Evolutionary conservation across 2,329 filamentous ascomycete genomes (phyloP).

Genomic region (Paraphaeosphaeria minitans): DNA sequence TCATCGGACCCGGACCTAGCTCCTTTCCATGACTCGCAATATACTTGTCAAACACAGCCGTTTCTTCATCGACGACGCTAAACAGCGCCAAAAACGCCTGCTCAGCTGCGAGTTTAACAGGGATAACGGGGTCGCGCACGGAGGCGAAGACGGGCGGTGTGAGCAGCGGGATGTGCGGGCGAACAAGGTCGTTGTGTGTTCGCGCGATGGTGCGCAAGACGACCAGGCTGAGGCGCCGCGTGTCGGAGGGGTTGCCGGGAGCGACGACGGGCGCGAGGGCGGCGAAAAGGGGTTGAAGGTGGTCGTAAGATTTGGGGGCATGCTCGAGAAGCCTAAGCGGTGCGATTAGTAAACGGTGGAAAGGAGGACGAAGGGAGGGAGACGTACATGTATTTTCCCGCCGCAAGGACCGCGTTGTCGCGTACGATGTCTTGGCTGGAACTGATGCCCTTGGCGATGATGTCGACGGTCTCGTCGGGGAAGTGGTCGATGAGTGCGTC

Average conservation of each 20-base stretch:
- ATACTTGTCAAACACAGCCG: constrained; percentile 87
- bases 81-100: constrained; percentile 93
- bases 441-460: constrained; percentile 79
- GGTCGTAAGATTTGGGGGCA: constrained; percentile 72
- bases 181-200: constrained; percentile 76
- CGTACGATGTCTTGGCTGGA: constrained; percentile 77
- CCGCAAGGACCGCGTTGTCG: constrained; percentile 86
- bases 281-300: constrained; percentile 79
- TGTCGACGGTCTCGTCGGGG: constrained; percentile 73
- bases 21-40: constrained; percentile 70
- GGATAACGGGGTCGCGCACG: constrained; percentile 89
- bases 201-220: constrained; percentile 85
- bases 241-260: constrained; percentile 79
- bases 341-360: not conserved
- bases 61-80: constrained; percentile 85
- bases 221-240: constrained; percentile 83
- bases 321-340: constrained; percentile 59
- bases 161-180: constrained; percentile 80
- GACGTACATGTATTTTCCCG: constrained; percentile 77
- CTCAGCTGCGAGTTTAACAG: constrained; percentile 93
- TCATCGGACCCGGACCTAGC: constrained; percentile 73
- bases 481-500: constrained; percentile 70
- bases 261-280: constrained; percentile 75
- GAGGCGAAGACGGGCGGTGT: constrained; percentile 84
- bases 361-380: not conserved